Evolutionary conservation across 2,329 filamentous ascomycete genomes (phyloP), one percentile per base, ranked within the genome.

Genomic region (Coniochaeta sp.): DNA sequence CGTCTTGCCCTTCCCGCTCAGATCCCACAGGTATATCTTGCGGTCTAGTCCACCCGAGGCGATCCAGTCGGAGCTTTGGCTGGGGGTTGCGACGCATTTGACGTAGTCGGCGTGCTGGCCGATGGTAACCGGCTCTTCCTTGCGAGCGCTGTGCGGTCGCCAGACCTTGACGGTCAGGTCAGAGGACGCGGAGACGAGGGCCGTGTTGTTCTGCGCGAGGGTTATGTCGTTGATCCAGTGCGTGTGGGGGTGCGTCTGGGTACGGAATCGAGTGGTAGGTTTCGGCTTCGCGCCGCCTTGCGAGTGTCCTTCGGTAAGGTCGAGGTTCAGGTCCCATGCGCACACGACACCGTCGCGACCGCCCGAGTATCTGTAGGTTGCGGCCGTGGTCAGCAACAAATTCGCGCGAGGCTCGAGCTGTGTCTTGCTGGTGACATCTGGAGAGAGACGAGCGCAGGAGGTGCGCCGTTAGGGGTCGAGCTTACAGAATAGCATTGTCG

Each of bases 191-290:
- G 93, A 96, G 34, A 96, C 89, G 56, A 97, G 81, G 24, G 90
- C 89, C 19, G 86, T 81, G 69, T 93, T 91, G 68, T 87, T 85
- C 70, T 92, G 85, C 8, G 89, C 89, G 59, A 96, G 83, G 24
- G 87, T 85, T 64, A 97, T 90, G 73, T 96, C 93, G 75, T 96
- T 97, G 76, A 97, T 89, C 93, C 93, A 97, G 74, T 96, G 91
- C 57, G 91, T 96, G 73, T 97, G 93, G 9, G 93, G 92, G 65
- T 85, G 82, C 17, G 80, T 82, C 67, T 86, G 84, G 47, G 81
- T 74, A 62, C 84, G 83, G 70, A 88, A 87, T 26, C 76, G 82
- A 57, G 85, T 85, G 19, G 77, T 77, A 28, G 7, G 70, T 62
- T 76, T 76, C 36, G 76, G 68, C 54, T 56, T 56, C 17, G 28